phyloP scores from a whole-genome alignment of 768 basidiomycete species.

The Hypholoma fasciculare region DNA sequence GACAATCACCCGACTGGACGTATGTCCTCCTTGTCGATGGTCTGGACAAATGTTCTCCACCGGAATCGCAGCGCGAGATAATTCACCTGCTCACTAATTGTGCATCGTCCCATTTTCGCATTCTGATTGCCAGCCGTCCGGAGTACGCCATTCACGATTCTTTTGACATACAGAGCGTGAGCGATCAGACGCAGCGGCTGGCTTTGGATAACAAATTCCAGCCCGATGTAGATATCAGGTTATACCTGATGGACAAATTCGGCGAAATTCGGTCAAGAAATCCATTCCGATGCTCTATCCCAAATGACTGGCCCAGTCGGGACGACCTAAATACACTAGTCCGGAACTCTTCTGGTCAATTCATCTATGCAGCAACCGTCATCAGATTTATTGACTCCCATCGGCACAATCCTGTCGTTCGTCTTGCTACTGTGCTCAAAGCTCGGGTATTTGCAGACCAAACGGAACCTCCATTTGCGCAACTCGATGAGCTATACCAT shows the following conservation, averaged over 20 bases:
- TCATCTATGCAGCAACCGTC: slow-evolving; percentile 7
- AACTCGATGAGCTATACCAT: slow-evolving; percentile 5
- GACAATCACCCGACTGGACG: background rate
- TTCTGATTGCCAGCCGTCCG: slow-evolving; percentile 12
- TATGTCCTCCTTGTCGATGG: slow-evolving; percentile 16
- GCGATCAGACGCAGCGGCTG: background rate
- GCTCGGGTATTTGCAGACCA: background rate
- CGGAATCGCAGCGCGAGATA: slow-evolving; percentile 4
- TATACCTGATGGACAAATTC: slow-evolving; percentile 4
- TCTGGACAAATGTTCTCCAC: slow-evolving; percentile 16
- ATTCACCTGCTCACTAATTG: background rate
- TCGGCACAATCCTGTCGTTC: background rate
- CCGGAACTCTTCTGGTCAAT: background rate
- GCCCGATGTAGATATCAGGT: slow-evolving; percentile 5
- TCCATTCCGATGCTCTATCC: background rate
- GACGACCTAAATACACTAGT: background rate
- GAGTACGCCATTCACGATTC: slow-evolving; percentile 3
- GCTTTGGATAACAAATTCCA: slow-evolving; percentile 4
- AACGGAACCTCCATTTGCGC: background rate
- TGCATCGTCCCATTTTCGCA: background rate
- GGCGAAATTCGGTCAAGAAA: background rate
- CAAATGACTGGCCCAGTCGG: background rate
- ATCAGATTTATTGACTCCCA: background rate
- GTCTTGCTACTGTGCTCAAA: background rate
- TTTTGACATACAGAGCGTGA: background rate